phyloP scores from a whole-genome alignment of 1,284 basidiomycete species.

The Athelia sp. region DNA sequence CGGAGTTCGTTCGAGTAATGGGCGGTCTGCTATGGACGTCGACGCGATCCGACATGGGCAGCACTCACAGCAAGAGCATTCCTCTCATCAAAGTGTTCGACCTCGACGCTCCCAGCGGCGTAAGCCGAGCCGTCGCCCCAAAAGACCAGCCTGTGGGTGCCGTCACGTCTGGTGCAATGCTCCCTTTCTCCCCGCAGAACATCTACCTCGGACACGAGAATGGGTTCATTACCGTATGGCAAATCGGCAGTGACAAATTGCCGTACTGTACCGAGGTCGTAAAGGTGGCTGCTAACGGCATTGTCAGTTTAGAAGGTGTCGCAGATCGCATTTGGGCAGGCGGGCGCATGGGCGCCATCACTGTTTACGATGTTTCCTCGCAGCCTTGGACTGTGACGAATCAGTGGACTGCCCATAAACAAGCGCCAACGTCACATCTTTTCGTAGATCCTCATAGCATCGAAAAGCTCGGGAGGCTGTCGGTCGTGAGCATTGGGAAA shows the following conservation, averaged over 20 bases:
- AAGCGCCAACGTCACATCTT: slow-evolving; percentile 72
- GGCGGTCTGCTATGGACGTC: slow-evolving; percentile 80
- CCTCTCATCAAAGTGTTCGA: slow-evolving; percentile 82
- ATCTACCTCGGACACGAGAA: slow-evolving; percentile 95
- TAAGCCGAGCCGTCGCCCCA: slow-evolving; percentile 45
- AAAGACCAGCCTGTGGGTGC: slow-evolving; percentile 72
- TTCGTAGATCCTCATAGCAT: slow-evolving; percentile 72
- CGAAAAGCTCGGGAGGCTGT: slow-evolving; percentile 55
- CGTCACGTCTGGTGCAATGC: slow-evolving; percentile 75
- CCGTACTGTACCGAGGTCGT: slow-evolving; percentile 64
- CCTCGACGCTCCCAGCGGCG: slow-evolving; percentile 48
- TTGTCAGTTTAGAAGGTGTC: slow-evolving; percentile 78
- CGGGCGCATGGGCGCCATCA: slow-evolving; percentile 75
- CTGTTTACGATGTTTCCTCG: slow-evolving; percentile 72
- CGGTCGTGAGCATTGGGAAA: slow-evolving; percentile 74
- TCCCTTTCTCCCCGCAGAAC: slow-evolving; percentile 61
- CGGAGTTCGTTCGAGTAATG: slow-evolving; percentile 72
- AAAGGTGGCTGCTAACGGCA: slow-evolving; percentile 76
- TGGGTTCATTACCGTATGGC: slow-evolving; percentile 83
- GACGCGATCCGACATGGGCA: slow-evolving; percentile 41
- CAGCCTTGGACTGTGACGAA: slow-evolving; percentile 87
- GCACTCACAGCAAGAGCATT: slow-evolving; percentile 34
- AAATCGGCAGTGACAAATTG: slow-evolving; percentile 39
- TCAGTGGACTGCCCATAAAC: slow-evolving; percentile 83
- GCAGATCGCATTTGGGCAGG: slow-evolving; percentile 84